Conservation (phyloP, 169 alveolate genomes). For the Cryptosporidium sp. region DNA sequence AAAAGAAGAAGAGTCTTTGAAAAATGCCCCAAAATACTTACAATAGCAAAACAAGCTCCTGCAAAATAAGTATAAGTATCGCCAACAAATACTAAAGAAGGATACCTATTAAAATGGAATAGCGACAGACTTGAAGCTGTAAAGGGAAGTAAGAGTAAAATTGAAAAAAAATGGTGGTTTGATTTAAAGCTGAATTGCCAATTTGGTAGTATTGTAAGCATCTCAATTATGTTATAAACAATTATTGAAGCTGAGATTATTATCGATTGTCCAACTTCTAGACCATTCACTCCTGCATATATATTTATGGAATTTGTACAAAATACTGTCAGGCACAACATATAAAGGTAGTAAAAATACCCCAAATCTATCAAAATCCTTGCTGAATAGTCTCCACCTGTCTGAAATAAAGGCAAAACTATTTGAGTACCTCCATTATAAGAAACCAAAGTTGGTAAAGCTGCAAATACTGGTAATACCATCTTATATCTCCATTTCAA, state of each 20-base stretch:
- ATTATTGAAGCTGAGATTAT: slow-evolving; percentile 88
- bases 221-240: slow-evolving; percentile 89
- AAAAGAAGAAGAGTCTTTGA: slow-evolving; percentile 88
- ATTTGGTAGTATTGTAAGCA: slow-evolving; percentile 75
- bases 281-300: slow-evolving; percentile 95
- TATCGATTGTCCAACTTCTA: slow-evolving; percentile 93
- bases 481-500: slow-evolving; percentile 93
- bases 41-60: slow-evolving; percentile 93
- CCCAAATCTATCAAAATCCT: slow-evolving; percentile 87
- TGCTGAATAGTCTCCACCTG: slow-evolving; percentile 76
- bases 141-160: slow-evolving; percentile 89
- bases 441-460: slow-evolving; percentile 89
- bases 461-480: slow-evolving; percentile 89
- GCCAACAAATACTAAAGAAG: slow-evolving; percentile 95
- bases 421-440: slow-evolving; percentile 91
- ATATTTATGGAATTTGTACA: slow-evolving; percentile 94
- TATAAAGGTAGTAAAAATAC: slow-evolving; percentile 86
- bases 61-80: slow-evolving; percentile 93
- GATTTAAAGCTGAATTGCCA: slow-evolving; percentile 71
- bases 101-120: slow-evolving; percentile 89
- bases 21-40: slow-evolving; percentile 93
- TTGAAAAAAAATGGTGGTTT: slow-evolving; percentile 85
- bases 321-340: slow-evolving; percentile 89
- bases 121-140: slow-evolving; percentile 86
- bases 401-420: slow-evolving; percentile 83